phyloP scores from a whole-genome alignment of 1,284 basidiomycete genomes.

The Heimioporus punctisporus region DNA sequence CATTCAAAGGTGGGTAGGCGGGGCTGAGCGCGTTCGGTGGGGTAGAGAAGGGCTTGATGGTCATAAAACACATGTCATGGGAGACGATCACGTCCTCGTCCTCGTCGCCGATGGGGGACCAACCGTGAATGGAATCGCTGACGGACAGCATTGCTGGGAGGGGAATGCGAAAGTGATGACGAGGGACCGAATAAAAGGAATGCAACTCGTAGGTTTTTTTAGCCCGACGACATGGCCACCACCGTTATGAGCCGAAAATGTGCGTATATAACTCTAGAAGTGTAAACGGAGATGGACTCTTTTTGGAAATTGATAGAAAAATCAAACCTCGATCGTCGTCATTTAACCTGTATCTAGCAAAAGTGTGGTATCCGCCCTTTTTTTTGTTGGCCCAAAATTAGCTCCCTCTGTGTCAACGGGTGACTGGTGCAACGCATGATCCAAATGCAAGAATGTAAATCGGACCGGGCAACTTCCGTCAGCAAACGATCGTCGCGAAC shows the following conservation, averaged over 20 bases:
- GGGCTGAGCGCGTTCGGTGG: constrained; percentile 7
- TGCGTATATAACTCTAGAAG: constrained; percentile 3
- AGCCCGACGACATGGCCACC: background rate
- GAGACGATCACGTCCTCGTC: constrained; percentile 31
- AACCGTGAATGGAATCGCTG: constrained; percentile 20
- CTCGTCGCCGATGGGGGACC: constrained; percentile 29
- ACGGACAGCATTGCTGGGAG: constrained; percentile 10
- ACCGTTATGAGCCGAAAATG: background rate
- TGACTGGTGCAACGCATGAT: background rate
- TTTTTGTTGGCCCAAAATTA: background rate
- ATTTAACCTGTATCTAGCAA: constrained; percentile 8
- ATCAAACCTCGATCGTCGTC: constrained; percentile 8
- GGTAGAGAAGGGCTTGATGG: constrained; percentile 7
- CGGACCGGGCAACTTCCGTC: background rate
- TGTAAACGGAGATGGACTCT: background rate
- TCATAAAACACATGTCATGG: constrained; percentile 13
- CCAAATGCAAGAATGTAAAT: background rate
- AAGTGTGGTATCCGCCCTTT: background rate
- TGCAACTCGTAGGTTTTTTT: constrained; percentile 8
- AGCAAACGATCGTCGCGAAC: background rate
- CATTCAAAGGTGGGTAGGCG: constrained; percentile 17
- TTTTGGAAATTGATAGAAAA: background rate
- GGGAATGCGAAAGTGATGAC: background rate
- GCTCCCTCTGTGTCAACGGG: background rate
- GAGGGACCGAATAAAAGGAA: background rate